Evolutionary conservation across 1,139 yeast genomes (phyloP).

Genomic region (Suhomyces atakaporum): DNA sequence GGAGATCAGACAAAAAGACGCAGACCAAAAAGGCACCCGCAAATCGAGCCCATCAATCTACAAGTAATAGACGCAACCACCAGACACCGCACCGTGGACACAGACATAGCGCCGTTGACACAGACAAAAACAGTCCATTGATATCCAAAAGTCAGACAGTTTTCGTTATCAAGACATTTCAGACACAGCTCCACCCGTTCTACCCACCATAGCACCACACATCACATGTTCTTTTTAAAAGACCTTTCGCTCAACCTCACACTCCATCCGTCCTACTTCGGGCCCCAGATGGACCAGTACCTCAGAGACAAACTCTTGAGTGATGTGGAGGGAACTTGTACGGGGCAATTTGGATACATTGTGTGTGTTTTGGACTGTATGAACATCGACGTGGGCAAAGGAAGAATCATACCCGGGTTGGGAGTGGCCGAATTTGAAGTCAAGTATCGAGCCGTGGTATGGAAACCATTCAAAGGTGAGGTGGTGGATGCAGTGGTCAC

Average conservation of each 20-base stretch:
- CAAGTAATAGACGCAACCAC: too few species aligned
- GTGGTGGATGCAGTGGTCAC: slow-evolving; percentile 97
- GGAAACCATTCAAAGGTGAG: slow-evolving; percentile 98
- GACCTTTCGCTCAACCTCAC: slow-evolving; percentile 90
- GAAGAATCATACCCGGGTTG: slow-evolving; percentile 81
- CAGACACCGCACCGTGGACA: too few species aligned
- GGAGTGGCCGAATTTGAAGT: slow-evolving; percentile 98
- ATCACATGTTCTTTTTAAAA: slow-evolving; percentile 56
- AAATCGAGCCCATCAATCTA: too few species aligned
- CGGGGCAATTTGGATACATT: slow-evolving; percentile 98
- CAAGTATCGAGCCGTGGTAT: slow-evolving; percentile 92
- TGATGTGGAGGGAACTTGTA: slow-evolving; percentile 98
- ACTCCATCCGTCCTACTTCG: slow-evolving; percentile 95
- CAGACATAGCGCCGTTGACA: too few species aligned
- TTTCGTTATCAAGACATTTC: background rate
- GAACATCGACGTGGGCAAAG: slow-evolving; percentile 94
- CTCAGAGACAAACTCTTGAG: slow-evolving; percentile 84
- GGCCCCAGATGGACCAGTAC: slow-evolving; percentile 96
- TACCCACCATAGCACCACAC: background rate
- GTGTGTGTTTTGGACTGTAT: slow-evolving; percentile 94
- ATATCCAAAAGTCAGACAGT: too few species aligned
- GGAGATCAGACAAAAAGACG: too few species aligned
- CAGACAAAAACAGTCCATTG: too few species aligned
- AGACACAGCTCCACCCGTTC: background rate
- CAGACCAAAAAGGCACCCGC: too few species aligned